Evolutionary conservation across 2,329 filamentous ascomycete genomes (phyloP).

Genomic region (Chrysoporthe cubensis): DNA sequence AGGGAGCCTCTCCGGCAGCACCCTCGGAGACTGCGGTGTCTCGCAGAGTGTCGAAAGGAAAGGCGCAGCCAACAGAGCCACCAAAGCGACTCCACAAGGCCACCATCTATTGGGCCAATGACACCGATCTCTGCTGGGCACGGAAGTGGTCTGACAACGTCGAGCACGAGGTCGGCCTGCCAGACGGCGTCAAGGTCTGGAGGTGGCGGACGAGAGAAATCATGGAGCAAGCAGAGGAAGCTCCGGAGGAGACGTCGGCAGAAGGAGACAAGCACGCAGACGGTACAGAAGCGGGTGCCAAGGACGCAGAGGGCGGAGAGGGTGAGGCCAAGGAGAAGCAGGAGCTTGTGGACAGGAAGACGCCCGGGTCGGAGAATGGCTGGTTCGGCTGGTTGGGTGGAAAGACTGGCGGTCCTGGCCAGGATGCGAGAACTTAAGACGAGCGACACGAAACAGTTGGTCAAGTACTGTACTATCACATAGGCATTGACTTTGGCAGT

Average conservation of each 20-base stretch:
- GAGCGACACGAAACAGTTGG: not conserved
- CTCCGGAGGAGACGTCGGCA: not conserved
- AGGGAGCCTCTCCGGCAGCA: not conserved
- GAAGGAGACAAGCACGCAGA: not conserved
- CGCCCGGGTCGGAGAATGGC: constrained; percentile 14
- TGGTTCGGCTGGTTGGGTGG: constrained; percentile 24
- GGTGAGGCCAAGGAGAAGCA: not conserved
- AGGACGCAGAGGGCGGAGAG: constrained; percentile 1
- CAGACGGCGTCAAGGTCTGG: constrained; percentile 27
- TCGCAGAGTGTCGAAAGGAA: not conserved
- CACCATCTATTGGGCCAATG: constrained; percentile 57
- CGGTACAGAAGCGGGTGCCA: not conserved
- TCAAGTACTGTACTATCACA: not conserved
- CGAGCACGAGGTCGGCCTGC: constrained; percentile 49
- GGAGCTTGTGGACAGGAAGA: constrained; percentile 1
- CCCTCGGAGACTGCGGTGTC: constrained; percentile 9
- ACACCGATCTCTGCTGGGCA: constrained; percentile 52
- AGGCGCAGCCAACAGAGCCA: constrained; percentile 2
- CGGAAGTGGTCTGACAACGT: constrained; percentile 57
- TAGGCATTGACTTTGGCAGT: not conserved
- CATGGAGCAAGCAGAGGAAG: not conserved
- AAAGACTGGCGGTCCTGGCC: constrained; percentile 14
- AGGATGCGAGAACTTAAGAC: constrained; percentile 24
- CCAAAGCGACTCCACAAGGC: constrained; percentile 42
- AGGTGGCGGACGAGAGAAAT: constrained; percentile 25